Percentiles rank a stretch among this genome's conserved stretches.
phyloP scores from a whole-genome alignment of 2,329 filamentous ascomycete genomes.

The Aspergillus ustus region DNA sequence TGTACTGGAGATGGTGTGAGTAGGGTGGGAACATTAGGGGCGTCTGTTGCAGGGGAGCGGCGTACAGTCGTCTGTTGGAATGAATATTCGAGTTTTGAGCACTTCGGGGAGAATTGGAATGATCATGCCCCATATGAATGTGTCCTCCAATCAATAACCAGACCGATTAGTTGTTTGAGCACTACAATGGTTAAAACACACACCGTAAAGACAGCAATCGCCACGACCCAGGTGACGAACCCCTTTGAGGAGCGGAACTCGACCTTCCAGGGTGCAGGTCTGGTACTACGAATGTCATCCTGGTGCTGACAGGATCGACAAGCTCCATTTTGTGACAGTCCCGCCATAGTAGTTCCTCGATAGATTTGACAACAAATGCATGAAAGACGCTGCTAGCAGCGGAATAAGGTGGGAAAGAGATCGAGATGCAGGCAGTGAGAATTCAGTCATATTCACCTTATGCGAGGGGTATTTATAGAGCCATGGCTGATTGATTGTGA shows the following conservation, averaged over 20 bases:
- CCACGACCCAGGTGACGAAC: constrained; percentile 45
- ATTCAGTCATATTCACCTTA: not conserved
- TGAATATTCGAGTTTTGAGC: constrained; percentile 43
- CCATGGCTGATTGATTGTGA: not conserved
- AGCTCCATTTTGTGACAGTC: not conserved
- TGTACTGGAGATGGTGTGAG: constrained; percentile 55
- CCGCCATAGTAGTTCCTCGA: not conserved
- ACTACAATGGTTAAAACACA: constrained; percentile 12
- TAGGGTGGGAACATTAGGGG: not conserved
- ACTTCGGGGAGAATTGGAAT: constrained; percentile 74
- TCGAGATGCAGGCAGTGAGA: not conserved
- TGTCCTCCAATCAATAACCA: constrained; percentile 33
- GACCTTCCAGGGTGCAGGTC: constrained; percentile 28
- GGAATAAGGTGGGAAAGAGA: not conserved
- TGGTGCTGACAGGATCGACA: constrained; percentile 4
- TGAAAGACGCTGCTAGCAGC: not conserved
- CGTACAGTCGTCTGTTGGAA: constrained; percentile 50
- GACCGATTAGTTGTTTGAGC: constrained; percentile 6
- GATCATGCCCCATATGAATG: constrained; percentile 54
- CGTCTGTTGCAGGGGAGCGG: constrained; percentile 21
- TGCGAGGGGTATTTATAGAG: not conserved
- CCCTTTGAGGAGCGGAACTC: constrained; percentile 43
- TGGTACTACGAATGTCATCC: not conserved
- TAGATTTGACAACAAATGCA: not conserved
- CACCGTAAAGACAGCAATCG: constrained; percentile 49